Percentiles rank a stretch among this genome's conserved stretches.
These are phyloP conservation scores for Bisporella sp. DNA, from an alignment of 2,329 filamentous ascomycete species.

Conservation along the genomic window DNA sequence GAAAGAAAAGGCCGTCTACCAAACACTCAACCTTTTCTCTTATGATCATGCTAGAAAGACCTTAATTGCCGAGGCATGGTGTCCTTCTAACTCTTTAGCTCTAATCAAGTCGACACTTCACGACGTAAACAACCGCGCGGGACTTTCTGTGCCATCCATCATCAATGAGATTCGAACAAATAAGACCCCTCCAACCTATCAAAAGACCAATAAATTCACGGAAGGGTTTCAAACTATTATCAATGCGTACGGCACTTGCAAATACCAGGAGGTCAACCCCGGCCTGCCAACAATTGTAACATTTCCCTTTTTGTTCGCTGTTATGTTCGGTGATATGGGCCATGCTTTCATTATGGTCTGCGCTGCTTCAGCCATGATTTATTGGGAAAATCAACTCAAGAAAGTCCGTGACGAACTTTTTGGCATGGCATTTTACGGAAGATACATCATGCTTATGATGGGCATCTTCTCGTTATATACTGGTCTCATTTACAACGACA, in stretches of 20 bases:
- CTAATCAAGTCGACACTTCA: constrained; percentile 89
- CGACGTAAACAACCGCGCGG: constrained; percentile 93
- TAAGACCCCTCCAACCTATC: constrained; percentile 94
- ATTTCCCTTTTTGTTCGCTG: constrained; percentile 98
- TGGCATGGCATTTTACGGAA: constrained; percentile 97
- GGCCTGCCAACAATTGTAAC: constrained; percentile 92
- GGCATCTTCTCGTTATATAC: constrained; percentile 95
- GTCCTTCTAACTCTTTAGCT: constrained; percentile 82
- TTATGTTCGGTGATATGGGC: constrained; percentile 99
- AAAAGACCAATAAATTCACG: constrained; percentile 98
- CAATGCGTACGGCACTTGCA: constrained; percentile 95
- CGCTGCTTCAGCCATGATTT: constrained; percentile 86
- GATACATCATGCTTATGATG: constrained; percentile 99
- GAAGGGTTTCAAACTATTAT: constrained; percentile 98
- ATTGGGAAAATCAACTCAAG: constrained; percentile 88
- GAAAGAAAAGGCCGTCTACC: constrained; percentile 97
- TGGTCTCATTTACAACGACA: constrained; percentile 94
- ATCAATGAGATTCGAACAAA: constrained; percentile 97
- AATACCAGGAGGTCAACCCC: constrained; percentile 95
- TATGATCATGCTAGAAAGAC: constrained; percentile 95
- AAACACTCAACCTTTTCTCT: constrained; percentile 91
- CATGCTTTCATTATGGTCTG: constrained; percentile 85
- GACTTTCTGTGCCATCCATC: constrained; percentile 94
- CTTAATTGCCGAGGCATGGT: constrained; percentile 96
- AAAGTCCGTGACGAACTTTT: constrained; percentile 93